Evolutionary conservation across 352 stramenopile species (phyloP), one percentile per base, ranked within the genome.

Genomic region (Pythium aphanidermatum): DNA sequence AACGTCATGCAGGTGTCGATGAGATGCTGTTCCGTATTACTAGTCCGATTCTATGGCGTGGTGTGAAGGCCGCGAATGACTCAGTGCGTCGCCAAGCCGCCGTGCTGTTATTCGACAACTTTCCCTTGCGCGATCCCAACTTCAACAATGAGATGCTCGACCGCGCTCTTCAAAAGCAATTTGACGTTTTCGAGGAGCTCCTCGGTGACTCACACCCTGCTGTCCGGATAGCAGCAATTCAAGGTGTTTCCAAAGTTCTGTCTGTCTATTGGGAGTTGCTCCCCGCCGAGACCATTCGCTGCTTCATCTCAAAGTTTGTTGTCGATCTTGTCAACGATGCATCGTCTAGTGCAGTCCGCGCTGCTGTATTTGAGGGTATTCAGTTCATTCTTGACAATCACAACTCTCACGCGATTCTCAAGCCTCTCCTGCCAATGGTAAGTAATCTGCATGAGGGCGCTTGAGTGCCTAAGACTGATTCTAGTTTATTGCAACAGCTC

Each of bases 371-470:
- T 48, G 70, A 90, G 68, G 83, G 75, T 28, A 55, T 92, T 23
- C 78, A 85, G 32, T 87, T 92, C 46, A 85, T 94, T 37, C 62
- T 94, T 31, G 78, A 94, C 55, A 92, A 92, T 44, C 83, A 94
- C 50, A 78, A 91, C 38, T 87, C 79, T 1, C 83, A 94, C 40
- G 65, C 74, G 14, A 82, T 94, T 46, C 52, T 94, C 27, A 94
- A 91, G 63, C 74, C 82, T 11, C 61, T 94, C 7, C 55, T 94
- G 13, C 77, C 80, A 0, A 87, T 90, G 77, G 81, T 91, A 69
- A 52, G 60, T n/a, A n/a, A n/a, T n/a, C n/a, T n/a, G n/a, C 14
- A 48, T 57, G n/a, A 30, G 39, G 40, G 7, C 33, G 9, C 2
- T 29, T 14, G 9, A 37, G 8, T n/a, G 26, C 17, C 3, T 35